Percentiles rank a stretch among this genome's conserved stretches.
phyloP scores from a whole-genome alignment of 352 stramenopile genomes.

The Ophiocytium majus region DNA sequence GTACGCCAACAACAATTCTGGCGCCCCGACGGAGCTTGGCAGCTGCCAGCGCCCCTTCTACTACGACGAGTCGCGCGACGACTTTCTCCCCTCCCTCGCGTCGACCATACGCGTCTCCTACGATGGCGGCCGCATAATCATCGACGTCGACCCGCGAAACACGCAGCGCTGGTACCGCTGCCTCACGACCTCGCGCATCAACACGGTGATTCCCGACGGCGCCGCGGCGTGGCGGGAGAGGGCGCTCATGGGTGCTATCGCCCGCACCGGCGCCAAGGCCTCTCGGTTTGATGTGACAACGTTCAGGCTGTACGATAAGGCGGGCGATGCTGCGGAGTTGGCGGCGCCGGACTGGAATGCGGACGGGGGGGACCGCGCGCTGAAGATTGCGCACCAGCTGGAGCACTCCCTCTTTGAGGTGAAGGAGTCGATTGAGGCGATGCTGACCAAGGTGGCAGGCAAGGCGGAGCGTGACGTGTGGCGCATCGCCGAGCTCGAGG shows the following conservation, averaged over 20 bases:
- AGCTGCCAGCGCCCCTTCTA: neutral
- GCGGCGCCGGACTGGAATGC: neutral
- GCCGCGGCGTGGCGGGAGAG: neutral
- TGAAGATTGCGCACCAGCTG: neutral
- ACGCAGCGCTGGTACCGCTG: neutral
- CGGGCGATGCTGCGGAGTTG: neutral
- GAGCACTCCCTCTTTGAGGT: neutral
- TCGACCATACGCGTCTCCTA: neutral
- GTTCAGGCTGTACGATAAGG: neutral
- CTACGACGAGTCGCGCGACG: neutral
- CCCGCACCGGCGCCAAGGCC: neutral
- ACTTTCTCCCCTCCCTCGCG: neutral
- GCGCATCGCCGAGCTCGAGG: neutral
- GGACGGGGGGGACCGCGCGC: neutral
- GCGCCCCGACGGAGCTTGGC: neutral
- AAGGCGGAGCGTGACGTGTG: neutral
- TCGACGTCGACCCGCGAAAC: neutral
- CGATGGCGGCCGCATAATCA: neutral
- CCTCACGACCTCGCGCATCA: neutral
- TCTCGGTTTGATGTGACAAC: neutral
- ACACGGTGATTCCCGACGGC: neutral
- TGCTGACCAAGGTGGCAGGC: neutral
- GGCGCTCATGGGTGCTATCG: neutral
- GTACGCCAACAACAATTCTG: neutral
- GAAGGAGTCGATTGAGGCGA: neutral